Percentiles rank a stretch among this genome's conserved stretches.
These are phyloP conservation scores for Acer campestre DNA, from an alignment of 345 rosid species.

Conservation along the genomic window DNA sequence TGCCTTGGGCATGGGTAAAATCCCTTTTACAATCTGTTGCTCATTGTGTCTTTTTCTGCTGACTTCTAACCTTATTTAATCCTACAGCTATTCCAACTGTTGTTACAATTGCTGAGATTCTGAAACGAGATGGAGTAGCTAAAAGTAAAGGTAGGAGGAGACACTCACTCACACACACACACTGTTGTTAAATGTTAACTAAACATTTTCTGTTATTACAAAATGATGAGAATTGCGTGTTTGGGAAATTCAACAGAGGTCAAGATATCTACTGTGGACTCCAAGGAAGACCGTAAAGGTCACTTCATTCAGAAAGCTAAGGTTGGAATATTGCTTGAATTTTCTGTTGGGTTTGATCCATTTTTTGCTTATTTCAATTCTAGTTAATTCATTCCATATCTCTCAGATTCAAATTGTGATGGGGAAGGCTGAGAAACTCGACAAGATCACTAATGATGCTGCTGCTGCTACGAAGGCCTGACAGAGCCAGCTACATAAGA, in stretches of 20 bases:
- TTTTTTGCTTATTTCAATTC: neutral
- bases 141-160: slow-evolving; percentile 22
- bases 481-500: neutral
- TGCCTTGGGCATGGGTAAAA: slow-evolving; percentile 44
- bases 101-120: slow-evolving; percentile 37
- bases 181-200: neutral
- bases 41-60: neutral
- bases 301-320: slow-evolving; percentile 31
- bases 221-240: neutral
- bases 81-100: slow-evolving; percentile 41
- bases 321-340: slow-evolving; percentile 20
- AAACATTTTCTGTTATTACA: neutral
- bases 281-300: slow-evolving; percentile 20
- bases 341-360: neutral
- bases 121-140: slow-evolving; percentile 37
- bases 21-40: neutral
- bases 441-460: neutral
- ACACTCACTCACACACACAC: neutral
- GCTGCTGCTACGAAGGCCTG: slow-evolving; percentile 10
- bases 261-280: slow-evolving; percentile 23
- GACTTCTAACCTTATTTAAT: neutral
- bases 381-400: neutral
- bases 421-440: slow-evolving; percentile 31
- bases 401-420: slow-evolving; percentile 39
- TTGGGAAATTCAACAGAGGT: slow-evolving; percentile 25